Conservation (phyloP, 1,284 basidiomycete species). For the Mycosarcoma mackinlayi region DNA sequence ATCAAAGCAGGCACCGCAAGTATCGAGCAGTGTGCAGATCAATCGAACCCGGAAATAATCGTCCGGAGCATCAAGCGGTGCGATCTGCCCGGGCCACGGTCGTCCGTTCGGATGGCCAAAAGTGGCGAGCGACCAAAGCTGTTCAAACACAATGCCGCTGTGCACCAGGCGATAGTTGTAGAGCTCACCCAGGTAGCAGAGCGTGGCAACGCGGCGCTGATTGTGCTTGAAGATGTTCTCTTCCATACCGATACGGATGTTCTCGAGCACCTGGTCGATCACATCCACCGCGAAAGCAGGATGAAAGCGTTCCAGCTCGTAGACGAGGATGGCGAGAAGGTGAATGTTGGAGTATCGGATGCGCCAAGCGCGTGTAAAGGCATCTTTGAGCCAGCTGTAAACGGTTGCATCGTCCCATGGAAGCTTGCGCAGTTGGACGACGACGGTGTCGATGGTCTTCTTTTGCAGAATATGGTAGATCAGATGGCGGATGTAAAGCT, state of each 20-base stretch:
- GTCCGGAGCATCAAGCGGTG: constrained; percentile 86
- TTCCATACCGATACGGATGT: constrained; percentile 88
- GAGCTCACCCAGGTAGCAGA: constrained; percentile 94
- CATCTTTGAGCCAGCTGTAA: constrained; percentile 73
- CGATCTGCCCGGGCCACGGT: constrained; percentile 82
- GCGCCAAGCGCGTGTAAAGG: constrained; percentile 97
- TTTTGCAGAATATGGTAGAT: constrained; percentile 90
- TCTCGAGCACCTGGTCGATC: constrained; percentile 93
- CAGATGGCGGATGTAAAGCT: constrained; percentile 91
- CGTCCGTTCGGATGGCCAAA: constrained; percentile 94
- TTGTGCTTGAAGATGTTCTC: constrained; percentile 91
- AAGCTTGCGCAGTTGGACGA: constrained; percentile 89
- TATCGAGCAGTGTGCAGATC: constrained; percentile 90
- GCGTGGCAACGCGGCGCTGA: constrained; percentile 87
- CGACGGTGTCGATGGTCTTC: constrained; percentile 90
- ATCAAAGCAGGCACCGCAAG: constrained; percentile 98
- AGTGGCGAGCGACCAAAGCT: constrained; percentile 91
- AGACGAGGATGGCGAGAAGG: constrained; percentile 90
- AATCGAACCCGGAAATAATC: constrained; percentile 95
- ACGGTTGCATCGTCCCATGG: constrained; percentile 86
- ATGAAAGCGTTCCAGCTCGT: constrained; percentile 91
- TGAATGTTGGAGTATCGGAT: constrained; percentile 90
- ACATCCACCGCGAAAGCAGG: constrained; percentile 86
- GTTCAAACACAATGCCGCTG: constrained; percentile 89
- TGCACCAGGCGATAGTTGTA: constrained; percentile 96